phyloP scores from a whole-genome alignment of 116 monocot genomes.

The Phalaenopsis hybrid region DNA sequence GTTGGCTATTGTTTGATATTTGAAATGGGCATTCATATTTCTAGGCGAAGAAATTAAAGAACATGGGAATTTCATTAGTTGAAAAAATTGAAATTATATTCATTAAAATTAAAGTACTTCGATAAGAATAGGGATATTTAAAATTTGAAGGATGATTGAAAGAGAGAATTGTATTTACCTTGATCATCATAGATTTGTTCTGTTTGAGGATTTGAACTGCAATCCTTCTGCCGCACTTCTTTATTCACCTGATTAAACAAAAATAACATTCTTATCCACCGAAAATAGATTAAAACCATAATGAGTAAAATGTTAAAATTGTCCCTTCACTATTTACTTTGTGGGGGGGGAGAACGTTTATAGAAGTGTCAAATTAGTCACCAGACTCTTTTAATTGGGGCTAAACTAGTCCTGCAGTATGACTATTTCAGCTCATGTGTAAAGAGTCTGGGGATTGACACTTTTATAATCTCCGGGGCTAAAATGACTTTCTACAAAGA shows the following conservation, averaged over 20 bases:
- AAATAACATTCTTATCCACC: background rate
- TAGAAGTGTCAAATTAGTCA: no score
- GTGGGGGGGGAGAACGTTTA: no score
- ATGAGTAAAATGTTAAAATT: no score
- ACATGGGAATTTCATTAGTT: background rate
- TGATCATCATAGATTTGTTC: constrained; percentile 18
- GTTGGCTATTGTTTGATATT: background rate
- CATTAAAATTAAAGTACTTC: background rate
- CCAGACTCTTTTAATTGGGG: no score
- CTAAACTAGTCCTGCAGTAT: no score
- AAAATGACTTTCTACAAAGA: no score
- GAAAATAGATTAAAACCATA: background rate
- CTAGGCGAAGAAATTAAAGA: no score
- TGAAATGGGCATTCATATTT: no score
- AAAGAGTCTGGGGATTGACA: no score
- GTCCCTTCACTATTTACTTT: no score
- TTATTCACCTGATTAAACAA: constrained; percentile 19
- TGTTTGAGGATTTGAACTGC: constrained; percentile 16
- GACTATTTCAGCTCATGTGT: no score
- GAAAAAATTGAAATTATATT: background rate
- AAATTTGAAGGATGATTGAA: background rate
- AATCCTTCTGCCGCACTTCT: constrained; percentile 22
- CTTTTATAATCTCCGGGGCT: no score
- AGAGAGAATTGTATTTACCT: constrained; percentile 29
- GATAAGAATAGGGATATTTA: background rate